A percentile compares a stretch with the other conserved stretches of the same genome.
These are phyloP conservation scores for Xylaria sp. DNA, from an alignment of 495 filamentous ascomycete species.

Conservation along the genomic window DNA sequence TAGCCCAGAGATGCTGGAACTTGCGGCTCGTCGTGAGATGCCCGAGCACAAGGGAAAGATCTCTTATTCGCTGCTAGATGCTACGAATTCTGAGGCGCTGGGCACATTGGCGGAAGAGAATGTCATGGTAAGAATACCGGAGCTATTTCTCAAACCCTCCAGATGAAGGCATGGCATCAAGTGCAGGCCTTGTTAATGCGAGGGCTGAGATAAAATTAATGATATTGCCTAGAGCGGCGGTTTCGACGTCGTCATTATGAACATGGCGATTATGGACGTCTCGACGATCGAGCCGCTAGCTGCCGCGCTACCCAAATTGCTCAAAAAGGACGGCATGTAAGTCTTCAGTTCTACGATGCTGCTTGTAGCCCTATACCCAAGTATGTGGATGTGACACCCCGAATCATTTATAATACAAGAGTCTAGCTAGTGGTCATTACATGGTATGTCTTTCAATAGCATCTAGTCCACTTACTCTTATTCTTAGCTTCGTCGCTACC, in stretches of 20 bases:
- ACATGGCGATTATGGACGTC: constrained; percentile 57
- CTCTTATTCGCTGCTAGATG: constrained; percentile 40
- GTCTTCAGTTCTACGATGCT: constrained; percentile 20
- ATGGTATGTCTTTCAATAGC: neutral
- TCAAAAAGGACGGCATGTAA: constrained; percentile 48
- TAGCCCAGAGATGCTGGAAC: constrained; percentile 40
- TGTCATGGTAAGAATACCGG: neutral
- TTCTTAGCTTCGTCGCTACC: constrained; percentile 49
- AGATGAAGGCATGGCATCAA: neutral
- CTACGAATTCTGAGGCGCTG: constrained; percentile 41
- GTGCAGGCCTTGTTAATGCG: neutral
- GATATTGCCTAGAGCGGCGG: constrained; percentile 20
- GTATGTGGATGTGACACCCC: neutral
- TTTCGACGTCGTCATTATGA: constrained; percentile 47
- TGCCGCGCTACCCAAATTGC: constrained; percentile 40
- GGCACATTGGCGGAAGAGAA: constrained; percentile 30
- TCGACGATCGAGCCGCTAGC: constrained; percentile 45
- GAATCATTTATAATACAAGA: neutral
- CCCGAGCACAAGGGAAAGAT: constrained; percentile 34
- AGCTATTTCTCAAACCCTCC: neutral
- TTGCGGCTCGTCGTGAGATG: constrained; percentile 33
- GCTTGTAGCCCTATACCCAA: neutral
- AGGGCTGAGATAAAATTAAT: neutral
- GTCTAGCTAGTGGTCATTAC: neutral
- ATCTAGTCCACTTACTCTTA: neutral